A percentile compares a stretch with the other conserved stretches of the same genome.
These are phyloP conservation scores for Macrotyloma uniflorum DNA, from an alignment of 306 rosid genomes.

Conservation along the genomic window DNA sequence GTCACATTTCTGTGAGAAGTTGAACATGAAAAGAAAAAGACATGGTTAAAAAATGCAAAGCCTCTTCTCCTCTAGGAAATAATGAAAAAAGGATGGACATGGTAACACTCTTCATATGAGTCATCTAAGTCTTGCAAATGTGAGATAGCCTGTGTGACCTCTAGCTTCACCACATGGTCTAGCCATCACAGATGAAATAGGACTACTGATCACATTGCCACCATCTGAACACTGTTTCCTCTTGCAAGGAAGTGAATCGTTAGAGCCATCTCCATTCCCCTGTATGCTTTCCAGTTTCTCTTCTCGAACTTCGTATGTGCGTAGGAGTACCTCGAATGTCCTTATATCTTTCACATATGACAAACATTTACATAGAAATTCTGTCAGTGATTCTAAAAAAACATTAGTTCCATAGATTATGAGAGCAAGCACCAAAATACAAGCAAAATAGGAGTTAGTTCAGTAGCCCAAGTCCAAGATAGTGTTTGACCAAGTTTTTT, in stretches of 20 bases:
- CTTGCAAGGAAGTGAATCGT: constrained; percentile 68
- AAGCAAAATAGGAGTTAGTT: constrained; percentile 12
- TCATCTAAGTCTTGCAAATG: constrained; percentile 33
- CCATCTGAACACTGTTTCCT: constrained; percentile 59
- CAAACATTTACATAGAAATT: background rate
- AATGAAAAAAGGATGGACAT: background rate
- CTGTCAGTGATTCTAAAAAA: constrained; percentile 16
- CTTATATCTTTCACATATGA: constrained; percentile 59
- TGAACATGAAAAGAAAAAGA: background rate
- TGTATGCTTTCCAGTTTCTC: constrained; percentile 43
- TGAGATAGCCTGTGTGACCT: constrained; percentile 40
- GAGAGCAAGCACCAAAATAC: background rate
- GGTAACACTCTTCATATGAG: constrained; percentile 2
- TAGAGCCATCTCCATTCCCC: constrained; percentile 37
- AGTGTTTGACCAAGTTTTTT: background rate
- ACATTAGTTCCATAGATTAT: background rate
- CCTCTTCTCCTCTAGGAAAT: background rate
- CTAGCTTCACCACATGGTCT: constrained; percentile 37
- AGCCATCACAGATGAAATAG: constrained; percentile 28
- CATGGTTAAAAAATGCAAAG: background rate
- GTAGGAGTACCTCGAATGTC: constrained; percentile 83
- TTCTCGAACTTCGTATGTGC: constrained; percentile 75
- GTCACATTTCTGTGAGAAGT: background rate
- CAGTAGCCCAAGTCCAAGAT: background rate
- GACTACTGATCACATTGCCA: background rate